Percentiles rank a stretch among this genome's conserved stretches.
Evolutionary conservation across 2,329 filamentous ascomycete genomes (phyloP).

Genomic region (Atkinsonella texensis): DNA sequence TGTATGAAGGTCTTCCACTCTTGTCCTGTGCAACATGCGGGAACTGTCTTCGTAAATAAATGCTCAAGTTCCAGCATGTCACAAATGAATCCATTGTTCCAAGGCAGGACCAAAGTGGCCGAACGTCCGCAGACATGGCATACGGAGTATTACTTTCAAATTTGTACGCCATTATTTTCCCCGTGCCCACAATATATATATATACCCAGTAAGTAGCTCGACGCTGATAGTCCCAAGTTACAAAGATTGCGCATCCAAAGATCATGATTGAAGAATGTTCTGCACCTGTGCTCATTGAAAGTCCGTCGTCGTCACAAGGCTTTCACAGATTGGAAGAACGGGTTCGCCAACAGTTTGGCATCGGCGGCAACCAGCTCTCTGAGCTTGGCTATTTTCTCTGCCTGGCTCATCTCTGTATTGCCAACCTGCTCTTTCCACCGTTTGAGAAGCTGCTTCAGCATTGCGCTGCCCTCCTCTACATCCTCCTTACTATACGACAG

Average conservation of each 20-base stretch:
- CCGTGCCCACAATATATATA: too few species aligned
- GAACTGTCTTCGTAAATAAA: too few species aligned
- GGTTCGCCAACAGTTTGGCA: slow-evolving; percentile 48
- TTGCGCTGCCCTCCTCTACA: slow-evolving; percentile 73
- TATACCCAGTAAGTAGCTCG: too few species aligned
- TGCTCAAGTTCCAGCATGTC: too few species aligned
- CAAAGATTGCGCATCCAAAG: neutral
- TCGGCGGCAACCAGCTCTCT: slow-evolving; percentile 68
- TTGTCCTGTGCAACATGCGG: too few species aligned
- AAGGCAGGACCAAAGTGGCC: too few species aligned
- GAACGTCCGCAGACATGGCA: too few species aligned
- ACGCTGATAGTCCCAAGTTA: too few species aligned
- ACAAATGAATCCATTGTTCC: too few species aligned
- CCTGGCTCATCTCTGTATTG: slow-evolving; percentile 47
- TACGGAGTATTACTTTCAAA: too few species aligned
- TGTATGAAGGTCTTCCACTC: too few species aligned
- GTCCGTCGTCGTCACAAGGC: slow-evolving; percentile 27
- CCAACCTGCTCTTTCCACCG: slow-evolving; percentile 74
- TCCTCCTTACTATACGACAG: slow-evolving; percentile 66
- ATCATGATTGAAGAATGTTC: neutral
- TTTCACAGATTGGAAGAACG: slow-evolving; percentile 59
- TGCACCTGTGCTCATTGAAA: neutral
- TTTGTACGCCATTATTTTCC: too few species aligned
- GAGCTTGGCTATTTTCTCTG: slow-evolving; percentile 69
- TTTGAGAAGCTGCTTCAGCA: slow-evolving; percentile 73